These are phyloP conservation scores for Cicer chorassanicum DNA, from an alignment of 306 rosid species.

Conservation along the genomic window DNA sequence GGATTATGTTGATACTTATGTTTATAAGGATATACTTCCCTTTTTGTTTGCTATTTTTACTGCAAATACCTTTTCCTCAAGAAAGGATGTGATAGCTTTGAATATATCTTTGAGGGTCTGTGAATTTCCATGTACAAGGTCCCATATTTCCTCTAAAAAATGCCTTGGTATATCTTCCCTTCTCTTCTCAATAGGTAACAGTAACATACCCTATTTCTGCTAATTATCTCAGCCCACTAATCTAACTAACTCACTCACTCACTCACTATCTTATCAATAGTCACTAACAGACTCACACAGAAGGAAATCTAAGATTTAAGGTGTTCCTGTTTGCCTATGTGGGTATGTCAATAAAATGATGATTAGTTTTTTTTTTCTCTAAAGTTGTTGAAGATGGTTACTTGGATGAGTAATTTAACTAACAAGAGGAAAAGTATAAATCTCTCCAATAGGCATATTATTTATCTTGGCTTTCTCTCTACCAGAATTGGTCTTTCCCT, in stretches of 20 bases:
- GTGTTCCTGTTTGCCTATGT: neutral
- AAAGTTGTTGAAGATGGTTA: neutral
- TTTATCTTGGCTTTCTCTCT: neutral
- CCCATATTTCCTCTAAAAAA: neutral
- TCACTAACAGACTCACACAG: neutral
- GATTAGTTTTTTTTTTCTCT: neutral
- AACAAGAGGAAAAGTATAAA: neutral
- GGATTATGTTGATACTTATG: neutral
- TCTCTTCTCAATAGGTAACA: neutral
- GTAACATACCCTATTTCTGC: neutral
- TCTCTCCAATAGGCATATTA: neutral
- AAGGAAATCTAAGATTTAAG: conserved; percentile 3
- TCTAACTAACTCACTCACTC: neutral
- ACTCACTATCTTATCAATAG: neutral
- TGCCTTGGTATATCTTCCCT: neutral
- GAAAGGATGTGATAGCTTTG: neutral
- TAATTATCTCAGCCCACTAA: neutral
- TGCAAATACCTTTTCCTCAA: neutral
- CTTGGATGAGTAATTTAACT: neutral
- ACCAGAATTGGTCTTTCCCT: too few species aligned
- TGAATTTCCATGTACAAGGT: neutral
- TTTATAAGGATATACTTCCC: neutral
- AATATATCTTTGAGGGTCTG: neutral
- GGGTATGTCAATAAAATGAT: neutral
- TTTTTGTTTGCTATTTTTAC: neutral